Evolutionary conservation across 768 basidiomycete genomes (phyloP).

Genomic region (Suillus spraguei): DNA sequence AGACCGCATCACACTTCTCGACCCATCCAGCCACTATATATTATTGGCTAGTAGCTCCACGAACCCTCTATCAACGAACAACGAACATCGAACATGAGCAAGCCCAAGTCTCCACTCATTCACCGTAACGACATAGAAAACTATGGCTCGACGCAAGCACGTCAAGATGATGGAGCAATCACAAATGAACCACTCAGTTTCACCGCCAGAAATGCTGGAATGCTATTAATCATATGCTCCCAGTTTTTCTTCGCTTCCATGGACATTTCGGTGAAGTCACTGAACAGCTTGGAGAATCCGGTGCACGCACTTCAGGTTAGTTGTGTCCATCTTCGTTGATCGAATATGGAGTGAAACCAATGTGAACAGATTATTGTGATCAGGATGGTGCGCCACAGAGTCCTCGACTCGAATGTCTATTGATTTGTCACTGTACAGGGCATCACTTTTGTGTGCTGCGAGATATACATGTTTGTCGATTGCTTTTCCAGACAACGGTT

Average conservation of each 20-base stretch:
- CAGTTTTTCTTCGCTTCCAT: conserved; percentile 65
- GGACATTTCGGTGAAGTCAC: conserved; percentile 63
- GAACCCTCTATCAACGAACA: neutral
- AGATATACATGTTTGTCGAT: conserved; percentile 48
- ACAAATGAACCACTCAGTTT: neutral
- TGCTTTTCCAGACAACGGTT: neutral
- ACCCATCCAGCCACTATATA: neutral
- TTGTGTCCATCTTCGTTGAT: neutral
- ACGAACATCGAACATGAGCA: neutral
- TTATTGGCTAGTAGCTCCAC: neutral
- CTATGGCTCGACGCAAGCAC: neutral
- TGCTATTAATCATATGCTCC: conserved; percentile 57
- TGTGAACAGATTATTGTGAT: conserved; percentile 49
- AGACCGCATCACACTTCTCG: neutral
- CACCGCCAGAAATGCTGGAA: conserved; percentile 49
- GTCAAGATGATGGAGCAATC: neutral
- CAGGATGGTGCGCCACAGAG: conserved; percentile 50
- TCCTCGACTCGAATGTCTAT: neutral
- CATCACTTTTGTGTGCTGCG: conserved; percentile 54
- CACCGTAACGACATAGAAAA: neutral
- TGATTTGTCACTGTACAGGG: conserved; percentile 36
- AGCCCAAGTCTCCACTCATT: neutral
- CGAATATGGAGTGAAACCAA: neutral
- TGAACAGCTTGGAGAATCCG: conserved; percentile 58
- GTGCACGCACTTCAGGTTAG: conserved; percentile 59